Conservation (phyloP, 495 filamentous ascomycete species). For the Clohesyomyces aquaticus region DNA sequence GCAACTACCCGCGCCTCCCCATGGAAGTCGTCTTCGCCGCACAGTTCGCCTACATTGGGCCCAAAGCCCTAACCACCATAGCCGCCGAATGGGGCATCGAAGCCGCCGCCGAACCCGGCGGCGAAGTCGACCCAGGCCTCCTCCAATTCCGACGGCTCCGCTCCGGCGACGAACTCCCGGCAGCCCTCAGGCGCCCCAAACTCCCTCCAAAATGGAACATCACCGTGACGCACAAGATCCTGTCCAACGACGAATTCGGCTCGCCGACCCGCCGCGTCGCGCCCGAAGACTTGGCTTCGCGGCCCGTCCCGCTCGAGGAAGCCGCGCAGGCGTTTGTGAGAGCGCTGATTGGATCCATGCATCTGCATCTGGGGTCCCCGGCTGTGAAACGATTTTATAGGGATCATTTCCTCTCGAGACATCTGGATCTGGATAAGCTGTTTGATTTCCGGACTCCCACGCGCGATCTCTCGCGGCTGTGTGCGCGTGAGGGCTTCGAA, state of each 20-base stretch:
- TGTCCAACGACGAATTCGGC: conserved; percentile 82
- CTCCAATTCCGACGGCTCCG: conserved; percentile 73
- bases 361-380: conserved; percentile 72
- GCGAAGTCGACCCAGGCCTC: conserved; percentile 90
- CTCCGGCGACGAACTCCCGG: conserved; percentile 57
- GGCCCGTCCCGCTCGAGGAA: conserved; percentile 42
- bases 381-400: conserved; percentile 78
- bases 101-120: conserved; percentile 75
- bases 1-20: conserved; percentile 86
- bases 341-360: conserved; percentile 80
- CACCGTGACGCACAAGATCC: conserved; percentile 62
- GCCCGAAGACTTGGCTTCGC: conserved; percentile 15
- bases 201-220: conserved; percentile 63
- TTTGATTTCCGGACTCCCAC: conserved; percentile 85
- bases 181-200: conserved; percentile 26
- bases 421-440: conserved; percentile 71
- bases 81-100: conserved; percentile 90
- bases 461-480: conserved; percentile 76
- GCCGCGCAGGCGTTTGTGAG: conserved; percentile 70
- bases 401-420: conserved; percentile 78
- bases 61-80: conserved; percentile 68
- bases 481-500: conserved; percentile 86
- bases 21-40: conserved; percentile 79
- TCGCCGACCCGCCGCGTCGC: conserved; percentile 15
- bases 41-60: conserved; percentile 78